A percentile compares a stretch with the other conserved stretches of the same genome.
Conservation (phyloP, 768 basidiomycete species). For the Leccinum variicolor region DNA sequence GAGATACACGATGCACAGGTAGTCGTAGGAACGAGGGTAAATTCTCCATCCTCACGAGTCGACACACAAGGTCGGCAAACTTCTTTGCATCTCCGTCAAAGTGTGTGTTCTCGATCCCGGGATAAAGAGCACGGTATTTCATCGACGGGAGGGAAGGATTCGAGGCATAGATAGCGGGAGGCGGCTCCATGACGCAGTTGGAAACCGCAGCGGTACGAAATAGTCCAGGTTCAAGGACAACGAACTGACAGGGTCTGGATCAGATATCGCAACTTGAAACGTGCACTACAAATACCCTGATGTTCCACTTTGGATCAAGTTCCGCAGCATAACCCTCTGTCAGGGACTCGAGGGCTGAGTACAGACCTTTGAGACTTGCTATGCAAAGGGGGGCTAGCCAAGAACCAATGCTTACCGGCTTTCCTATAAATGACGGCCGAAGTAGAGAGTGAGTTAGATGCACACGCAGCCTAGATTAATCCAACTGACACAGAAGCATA, state of each 20-base stretch:
- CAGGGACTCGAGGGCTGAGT: slow-evolving; percentile 32
- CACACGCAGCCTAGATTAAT: not conserved
- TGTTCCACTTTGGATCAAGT: slow-evolving; percentile 35
- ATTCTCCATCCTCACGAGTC: slow-evolving; percentile 14
- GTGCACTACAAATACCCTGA: slow-evolving; percentile 24
- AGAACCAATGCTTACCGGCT: slow-evolving; percentile 11
- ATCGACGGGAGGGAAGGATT: slow-evolving; percentile 26
- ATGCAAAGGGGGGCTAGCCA: not conserved
- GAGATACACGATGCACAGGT: slow-evolving; percentile 24
- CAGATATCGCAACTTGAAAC: not conserved
- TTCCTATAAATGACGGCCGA: slow-evolving; percentile 6
- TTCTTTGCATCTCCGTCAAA: slow-evolving; percentile 25
- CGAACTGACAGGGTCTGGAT: slow-evolving; percentile 10
- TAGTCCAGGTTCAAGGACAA: slow-evolving; percentile 21
- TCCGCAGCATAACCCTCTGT: slow-evolving; percentile 30
- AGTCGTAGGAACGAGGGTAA: slow-evolving; percentile 16
- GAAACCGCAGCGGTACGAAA: slow-evolving; percentile 21
- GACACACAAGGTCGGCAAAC: slow-evolving; percentile 19
- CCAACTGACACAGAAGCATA: slow-evolving; percentile 30
- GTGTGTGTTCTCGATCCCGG: slow-evolving; percentile 13
- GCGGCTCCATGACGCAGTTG: slow-evolving; percentile 10
- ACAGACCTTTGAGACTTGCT: not conserved
- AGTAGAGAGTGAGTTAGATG: not conserved
- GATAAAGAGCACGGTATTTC: slow-evolving; percentile 19
- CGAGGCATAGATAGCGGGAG: slow-evolving; percentile 17